Conservation (phyloP, 176 grass and related monocot species). For the Bolboschoenus planiculmis region DNA sequence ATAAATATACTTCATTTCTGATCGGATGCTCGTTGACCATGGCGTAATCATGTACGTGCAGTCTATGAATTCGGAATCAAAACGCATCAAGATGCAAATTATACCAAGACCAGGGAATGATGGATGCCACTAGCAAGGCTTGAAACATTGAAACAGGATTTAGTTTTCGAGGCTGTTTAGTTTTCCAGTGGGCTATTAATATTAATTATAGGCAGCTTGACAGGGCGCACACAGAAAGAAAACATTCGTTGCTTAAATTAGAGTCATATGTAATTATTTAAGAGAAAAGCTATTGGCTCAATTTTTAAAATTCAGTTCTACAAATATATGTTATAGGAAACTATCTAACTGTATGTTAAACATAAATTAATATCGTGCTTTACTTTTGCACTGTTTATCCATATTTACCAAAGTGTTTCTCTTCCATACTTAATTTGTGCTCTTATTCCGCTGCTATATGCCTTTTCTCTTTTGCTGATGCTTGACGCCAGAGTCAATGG, state of each 20-base stretch:
- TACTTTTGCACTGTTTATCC: too few relatives aligned
- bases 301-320: too few relatives aligned
- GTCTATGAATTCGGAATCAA: slow-evolving; percentile 10
- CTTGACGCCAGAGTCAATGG: not conserved
- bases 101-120: not conserved
- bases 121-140: not conserved
- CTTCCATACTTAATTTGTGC: too few relatives aligned
- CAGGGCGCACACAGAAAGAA: not conserved
- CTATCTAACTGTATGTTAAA: too few relatives aligned
- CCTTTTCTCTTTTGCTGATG: too few relatives aligned
- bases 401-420: too few relatives aligned
- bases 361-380: too few relatives aligned
- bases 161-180: not conserved
- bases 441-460: too few relatives aligned
- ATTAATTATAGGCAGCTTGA: not conserved
- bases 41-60: not conserved
- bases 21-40: not conserved
- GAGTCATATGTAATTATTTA: not conserved
- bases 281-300: not conserved
- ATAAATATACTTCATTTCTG: not conserved
- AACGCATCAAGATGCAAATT: slow-evolving; percentile 4
- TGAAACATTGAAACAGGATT: not conserved
- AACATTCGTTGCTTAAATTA: not conserved
- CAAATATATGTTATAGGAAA: too few relatives aligned
- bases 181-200: not conserved